A percentile compares a stretch with the other conserved stretches of the same genome.
These are phyloP conservation scores for Chrysochromulina tobinii DNA, from an alignment of 78 protist genomes.

Conservation along the genomic window DNA sequence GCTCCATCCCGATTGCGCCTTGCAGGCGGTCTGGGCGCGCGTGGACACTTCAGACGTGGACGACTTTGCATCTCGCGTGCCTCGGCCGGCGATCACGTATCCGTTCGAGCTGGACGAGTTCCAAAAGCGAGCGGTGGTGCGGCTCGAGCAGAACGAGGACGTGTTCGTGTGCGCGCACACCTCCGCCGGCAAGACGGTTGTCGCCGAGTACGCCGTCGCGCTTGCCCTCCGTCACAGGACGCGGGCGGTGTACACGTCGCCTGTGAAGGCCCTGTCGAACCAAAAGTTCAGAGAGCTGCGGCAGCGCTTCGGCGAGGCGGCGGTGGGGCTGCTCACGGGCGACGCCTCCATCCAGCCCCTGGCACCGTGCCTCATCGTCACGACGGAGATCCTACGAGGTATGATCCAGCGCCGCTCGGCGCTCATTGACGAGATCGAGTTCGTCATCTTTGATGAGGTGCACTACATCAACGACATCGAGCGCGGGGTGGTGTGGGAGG, in stretches of 20 bases:
- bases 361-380: conserved; percentile 92
- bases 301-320: conserved; percentile 65
- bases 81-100: conserved; percentile 68
- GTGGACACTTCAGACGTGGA: too few species aligned
- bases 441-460: too few species aligned
- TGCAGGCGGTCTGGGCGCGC: too few species aligned
- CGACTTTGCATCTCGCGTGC: conserved; percentile 45
- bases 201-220: conserved; percentile 95
- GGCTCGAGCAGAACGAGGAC: conserved; percentile 80
- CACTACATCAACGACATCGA: too few species aligned
- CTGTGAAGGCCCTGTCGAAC: too few species aligned
- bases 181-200: conserved; percentile 96
- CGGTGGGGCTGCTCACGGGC: conserved; percentile 94
- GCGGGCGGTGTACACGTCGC: conserved; percentile 95
- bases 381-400: conserved; percentile 91
- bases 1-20: too few species aligned
- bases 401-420: too few species aligned
- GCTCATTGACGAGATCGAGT: too few species aligned
- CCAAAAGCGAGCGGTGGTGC: conserved; percentile 86
- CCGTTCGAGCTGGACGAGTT: conserved; percentile 93
- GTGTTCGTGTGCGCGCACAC: conserved; percentile 97
- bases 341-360: conserved; percentile 88
- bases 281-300: too few species aligned
- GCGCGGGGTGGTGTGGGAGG: too few species aligned
- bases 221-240: conserved; percentile 56